These are phyloP conservation scores for Coccomyxa sp. DNA, from an alignment of 139 green algal species.

Conservation along the genomic window DNA sequence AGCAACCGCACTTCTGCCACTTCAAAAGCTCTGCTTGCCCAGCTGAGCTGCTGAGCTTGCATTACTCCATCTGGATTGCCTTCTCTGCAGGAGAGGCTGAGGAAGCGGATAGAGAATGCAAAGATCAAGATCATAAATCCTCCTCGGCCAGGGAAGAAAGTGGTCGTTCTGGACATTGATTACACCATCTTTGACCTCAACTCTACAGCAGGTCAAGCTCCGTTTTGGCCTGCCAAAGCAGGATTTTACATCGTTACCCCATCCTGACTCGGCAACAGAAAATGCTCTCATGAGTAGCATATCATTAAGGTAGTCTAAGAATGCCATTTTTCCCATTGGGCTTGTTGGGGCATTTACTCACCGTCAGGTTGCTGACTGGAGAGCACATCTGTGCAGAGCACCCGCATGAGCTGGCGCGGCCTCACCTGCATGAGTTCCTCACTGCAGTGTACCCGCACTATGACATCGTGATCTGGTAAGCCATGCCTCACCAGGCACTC, in stretches of 20 bases:
- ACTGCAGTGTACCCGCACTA: slow-evolving; percentile 66
- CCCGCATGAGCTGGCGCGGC: slow-evolving; percentile 78
- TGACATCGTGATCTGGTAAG: slow-evolving; percentile 93
- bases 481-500: too few relatives aligned
- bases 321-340: neutral
- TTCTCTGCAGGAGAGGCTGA: slow-evolving; percentile 67
- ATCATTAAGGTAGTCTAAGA: neutral
- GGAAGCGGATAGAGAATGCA: slow-evolving; percentile 41
- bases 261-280: too few relatives aligned
- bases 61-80: neutral
- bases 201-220: neutral
- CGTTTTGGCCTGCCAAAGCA: too few relatives aligned
- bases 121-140: slow-evolving; percentile 70
- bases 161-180: slow-evolving; percentile 88
- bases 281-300: too few relatives aligned
- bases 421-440: slow-evolving; percentile 90
- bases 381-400: slow-evolving; percentile 47
- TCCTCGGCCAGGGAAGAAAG: slow-evolving; percentile 83
- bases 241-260: too few relatives aligned
- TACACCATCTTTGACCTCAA: slow-evolving; percentile 85
- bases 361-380: neutral
- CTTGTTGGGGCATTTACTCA: neutral
- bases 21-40: neutral
- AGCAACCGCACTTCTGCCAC: too few relatives aligned
- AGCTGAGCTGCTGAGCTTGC: neutral